Base-by-base conservation (phyloP, 345 rosid genomes). In the Euphorbia peplus region DNA sequence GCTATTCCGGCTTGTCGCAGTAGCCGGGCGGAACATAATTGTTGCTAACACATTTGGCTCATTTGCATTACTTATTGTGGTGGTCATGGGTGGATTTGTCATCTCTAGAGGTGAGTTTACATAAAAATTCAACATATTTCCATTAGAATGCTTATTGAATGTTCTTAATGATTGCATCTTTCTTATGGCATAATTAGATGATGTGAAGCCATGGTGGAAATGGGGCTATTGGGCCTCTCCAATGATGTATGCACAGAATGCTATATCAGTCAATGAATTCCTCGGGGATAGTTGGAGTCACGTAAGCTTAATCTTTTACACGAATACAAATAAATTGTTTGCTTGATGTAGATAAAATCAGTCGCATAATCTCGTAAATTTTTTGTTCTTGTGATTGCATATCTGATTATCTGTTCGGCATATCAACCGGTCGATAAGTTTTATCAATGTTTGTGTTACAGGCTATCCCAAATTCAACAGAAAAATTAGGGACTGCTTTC, bases 1-100 rank as follows among this genome's bases (percentile, higher is more conserved):
- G 29, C 63, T 81, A 55, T 85, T 81, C 50, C 80, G 87, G 13
- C 81, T 78, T 69, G 70, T 83, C n/a, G 89, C 70, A 18, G 82
- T 83, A 2, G 54, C 71, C 37, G 75, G 75, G 70, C 71, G 85
- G 46, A 70, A 81, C 65, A 76, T 79, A 67, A 55, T 55, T 24
- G 59, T 55, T 10, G 32, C 30, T 55, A 55, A 24, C 32, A 55
- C 59, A 19, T 3, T 32, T 19, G 21, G n/a, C 9, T 22, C 5
- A 4, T 24, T 13, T 28, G 29, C 19, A 6, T 21, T 66, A n/a
- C 35, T 29, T 15, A 1, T 25, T 48, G 16, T 47, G 16, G 4
- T 22, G 5, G 26, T 28, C 10, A 16, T 65, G n/a, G 7, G 28
- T 2, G 26, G 35, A 19, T 18, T 29, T n/a, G 9, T 81, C 52